phyloP scores from a whole-genome alignment of 371 early-diverging fungal genomes.

The Actinomortierella ambigua region DNA sequence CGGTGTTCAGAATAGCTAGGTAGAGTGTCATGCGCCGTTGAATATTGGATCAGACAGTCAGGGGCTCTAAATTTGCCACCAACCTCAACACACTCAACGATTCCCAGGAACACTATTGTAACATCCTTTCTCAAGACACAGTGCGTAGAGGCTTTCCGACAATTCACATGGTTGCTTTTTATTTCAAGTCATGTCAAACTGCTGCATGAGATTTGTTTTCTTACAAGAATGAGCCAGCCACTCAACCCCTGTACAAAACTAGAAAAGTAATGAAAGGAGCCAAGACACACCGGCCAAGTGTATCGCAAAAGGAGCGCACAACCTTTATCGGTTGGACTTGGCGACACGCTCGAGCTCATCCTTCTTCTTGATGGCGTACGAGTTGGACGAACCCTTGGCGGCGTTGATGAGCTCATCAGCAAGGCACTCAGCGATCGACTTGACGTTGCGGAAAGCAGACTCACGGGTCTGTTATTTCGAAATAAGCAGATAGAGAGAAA shows the following conservation, averaged over 20 bases:
- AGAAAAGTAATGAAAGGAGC: slow-evolving; percentile 1
- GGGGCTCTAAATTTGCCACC: no score
- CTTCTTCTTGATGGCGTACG: slow-evolving; percentile 99
- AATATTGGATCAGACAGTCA: no score
- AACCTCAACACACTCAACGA: no score
- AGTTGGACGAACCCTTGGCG: slow-evolving; percentile 98
- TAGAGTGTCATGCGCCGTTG: no score
- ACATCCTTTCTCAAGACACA: no score
- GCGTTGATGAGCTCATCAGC: slow-evolving; percentile 99
- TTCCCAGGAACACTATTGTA: no score
- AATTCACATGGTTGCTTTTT: no score
- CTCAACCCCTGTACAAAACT: not conserved
- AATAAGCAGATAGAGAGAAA: not conserved
- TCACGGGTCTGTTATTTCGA: slow-evolving; percentile 49
- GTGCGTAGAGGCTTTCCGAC: no score
- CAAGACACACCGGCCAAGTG: not conserved
- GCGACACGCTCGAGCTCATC: slow-evolving; percentile 99
- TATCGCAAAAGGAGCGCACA: slow-evolving; percentile 2
- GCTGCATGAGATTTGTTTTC: not conserved
- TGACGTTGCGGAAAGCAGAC: slow-evolving; percentile 90
- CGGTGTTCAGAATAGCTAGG: no score
- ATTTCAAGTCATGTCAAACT: no score
- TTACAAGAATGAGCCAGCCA: not conserved
- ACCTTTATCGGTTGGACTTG: slow-evolving; percentile 85
- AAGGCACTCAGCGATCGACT: slow-evolving; percentile 99